Evolutionary conservation across 192 early-diverging fungal genomes (phyloP), one percentile per base, ranked within the genome.

Genomic region (Hyaloraphidium curvatum): DNA sequence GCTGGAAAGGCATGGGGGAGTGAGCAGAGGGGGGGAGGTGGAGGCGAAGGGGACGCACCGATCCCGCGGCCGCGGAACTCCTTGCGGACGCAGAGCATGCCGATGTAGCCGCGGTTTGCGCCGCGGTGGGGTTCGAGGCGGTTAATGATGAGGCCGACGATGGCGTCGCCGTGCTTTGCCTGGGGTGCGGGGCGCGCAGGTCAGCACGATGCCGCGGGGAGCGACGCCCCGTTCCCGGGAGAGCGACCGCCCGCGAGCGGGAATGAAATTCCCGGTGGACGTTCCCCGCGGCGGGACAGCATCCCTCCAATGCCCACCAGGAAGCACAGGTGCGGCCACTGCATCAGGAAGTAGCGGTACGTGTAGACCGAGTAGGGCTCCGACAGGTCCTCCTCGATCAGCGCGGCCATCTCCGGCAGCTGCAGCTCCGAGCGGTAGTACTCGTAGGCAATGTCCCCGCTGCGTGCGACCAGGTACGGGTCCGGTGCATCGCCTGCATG

Each of bases 351-450:
- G 60, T 87, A 97, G 28, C 93, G 81, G 66, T 95, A 97, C 1
- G 93, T 95, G 62, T 91, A 97, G 37, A 97, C 80, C 4, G 91
- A 85, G 61, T 97, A 97, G 1, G 93, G 90, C 56, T 97, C 93
- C 2, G 91, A 92, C 11, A 97, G 76, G 58, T 93, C 91, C n/a
- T 79, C 78, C 52, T 92, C 88, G 29, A 97, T 89, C 35, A 97
- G 70, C 7, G 58, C 57, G 48, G 81, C 81, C 11, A 92, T 88
- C 1, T 68, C 66, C 14, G 74, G 66, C 14, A 97, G 71, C 55
- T 97, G 84, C 13, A 64, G 55, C 55, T 97, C 93, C 0, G 64
- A 72, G 39, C 72, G 57, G 63, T 89, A 93, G 25, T 67, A 68
- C 13, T 71, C 60, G 61, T 79, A 84, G 23, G 19, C 19, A 4